These are phyloP conservation scores for Hypsizygus ulmarius DNA, from an alignment of 1,284 basidiomycete genomes.

Conservation along the genomic window DNA sequence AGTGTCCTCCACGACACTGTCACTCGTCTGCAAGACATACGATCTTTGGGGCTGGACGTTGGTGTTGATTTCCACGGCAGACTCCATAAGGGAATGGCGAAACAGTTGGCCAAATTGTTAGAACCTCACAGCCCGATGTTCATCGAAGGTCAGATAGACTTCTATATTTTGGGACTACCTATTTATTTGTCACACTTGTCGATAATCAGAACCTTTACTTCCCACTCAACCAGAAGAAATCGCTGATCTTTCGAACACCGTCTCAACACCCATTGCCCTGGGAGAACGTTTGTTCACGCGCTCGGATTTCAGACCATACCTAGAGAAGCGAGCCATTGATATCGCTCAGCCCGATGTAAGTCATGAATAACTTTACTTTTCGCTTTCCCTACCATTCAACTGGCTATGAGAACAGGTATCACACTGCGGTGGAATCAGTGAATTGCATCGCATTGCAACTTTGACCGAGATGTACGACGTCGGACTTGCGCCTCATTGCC, in stretches of 20 bases:
- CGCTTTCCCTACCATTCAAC: background rate
- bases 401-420: constrained; percentile 39
- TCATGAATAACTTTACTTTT: constrained; percentile 5
- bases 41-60: constrained; percentile 64
- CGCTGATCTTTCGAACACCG: constrained; percentile 57
- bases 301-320: constrained; percentile 68
- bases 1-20: constrained; percentile 55
- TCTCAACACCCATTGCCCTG: constrained; percentile 68
- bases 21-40: constrained; percentile 60
- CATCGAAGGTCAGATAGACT: constrained; percentile 52
- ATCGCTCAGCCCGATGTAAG: constrained; percentile 73
- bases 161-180: background rate
- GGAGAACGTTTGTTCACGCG: constrained; percentile 73
- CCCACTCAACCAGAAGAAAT: constrained; percentile 68
- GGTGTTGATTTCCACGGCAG: constrained; percentile 63
- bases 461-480: constrained; percentile 71
- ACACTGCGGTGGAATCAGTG: constrained; percentile 74
- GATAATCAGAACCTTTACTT: constrained; percentile 55
- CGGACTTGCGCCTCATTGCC: constrained; percentile 61
- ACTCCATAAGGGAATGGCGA: constrained; percentile 76
- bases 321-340: constrained; percentile 67
- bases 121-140: constrained; percentile 69
- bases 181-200: background rate
- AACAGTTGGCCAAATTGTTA: constrained; percentile 66
- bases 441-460: constrained; percentile 65